Evolutionary conservation across 78 protist species (phyloP).

Genomic region (Ministeria vibrans): DNA sequence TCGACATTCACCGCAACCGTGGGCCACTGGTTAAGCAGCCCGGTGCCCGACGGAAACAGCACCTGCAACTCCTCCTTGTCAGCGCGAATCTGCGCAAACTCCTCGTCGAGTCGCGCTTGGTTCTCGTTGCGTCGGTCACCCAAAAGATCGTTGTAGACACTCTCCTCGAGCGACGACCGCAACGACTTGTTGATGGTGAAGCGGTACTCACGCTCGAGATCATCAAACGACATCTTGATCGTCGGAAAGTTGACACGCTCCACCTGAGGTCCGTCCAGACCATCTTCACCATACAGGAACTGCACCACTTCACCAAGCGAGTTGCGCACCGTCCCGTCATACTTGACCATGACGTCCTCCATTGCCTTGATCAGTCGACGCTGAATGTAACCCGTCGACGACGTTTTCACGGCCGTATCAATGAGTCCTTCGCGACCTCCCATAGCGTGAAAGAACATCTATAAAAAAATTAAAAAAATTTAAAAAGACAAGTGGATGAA

Average conservation of each 20-base stretch:
- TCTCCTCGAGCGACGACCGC: not conserved
- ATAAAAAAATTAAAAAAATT: no score
- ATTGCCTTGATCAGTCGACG: conserved; percentile 88
- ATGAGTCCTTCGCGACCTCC: conserved; percentile 93
- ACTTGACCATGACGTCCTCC: conserved; percentile 83
- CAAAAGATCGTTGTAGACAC: conserved; percentile 6
- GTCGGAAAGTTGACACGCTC: not conserved
- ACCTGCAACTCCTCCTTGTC: conserved; percentile 56
- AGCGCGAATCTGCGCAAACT: conserved; percentile 33
- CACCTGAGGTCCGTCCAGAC: conserved; percentile 38
- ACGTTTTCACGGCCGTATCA: conserved; percentile 99
- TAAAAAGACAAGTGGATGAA: no score
- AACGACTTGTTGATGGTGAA: not conserved
- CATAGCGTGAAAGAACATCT: conserved; percentile 98
- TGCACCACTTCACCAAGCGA: conserved; percentile 84
- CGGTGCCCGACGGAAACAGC: conserved; percentile 39
- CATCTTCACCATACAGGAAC: conserved; percentile 97
- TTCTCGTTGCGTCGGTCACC: no score
- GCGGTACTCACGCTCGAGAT: not conserved
- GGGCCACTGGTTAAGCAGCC: not conserved
- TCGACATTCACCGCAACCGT: conserved; percentile 76
- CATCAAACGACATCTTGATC: not conserved
- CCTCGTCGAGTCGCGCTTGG: not conserved
- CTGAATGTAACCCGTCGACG: conserved; percentile 98
- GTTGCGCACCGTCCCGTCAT: conserved; percentile 95